Conservation (phyloP, 768 basidiomycete species). For the Lactifluus volemus region DNA sequence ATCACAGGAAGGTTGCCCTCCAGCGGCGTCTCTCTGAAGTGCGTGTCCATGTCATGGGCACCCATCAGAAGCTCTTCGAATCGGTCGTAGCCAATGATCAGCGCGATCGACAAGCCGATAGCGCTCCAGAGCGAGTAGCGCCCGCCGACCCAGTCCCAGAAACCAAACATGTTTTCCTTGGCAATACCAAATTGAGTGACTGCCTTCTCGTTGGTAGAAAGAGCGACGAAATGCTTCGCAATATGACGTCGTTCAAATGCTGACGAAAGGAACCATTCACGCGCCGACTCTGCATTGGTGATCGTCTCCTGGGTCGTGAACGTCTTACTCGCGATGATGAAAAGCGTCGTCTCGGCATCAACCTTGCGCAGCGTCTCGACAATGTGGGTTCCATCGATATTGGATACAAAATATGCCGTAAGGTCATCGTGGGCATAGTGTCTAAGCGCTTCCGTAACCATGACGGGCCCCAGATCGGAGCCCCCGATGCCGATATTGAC, state of each 20-base stretch:
- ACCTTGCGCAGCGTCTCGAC: slow-evolving; percentile 77
- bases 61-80: slow-evolving; percentile 85
- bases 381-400: slow-evolving; percentile 97
- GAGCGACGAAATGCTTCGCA: slow-evolving; percentile 97
- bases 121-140: slow-evolving; percentile 98
- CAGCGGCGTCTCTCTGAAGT: slow-evolving; percentile 83
- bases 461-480: slow-evolving; percentile 95
- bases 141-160: slow-evolving; percentile 99
- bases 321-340: slow-evolving; percentile 98
- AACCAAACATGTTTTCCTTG: slow-evolving; percentile 93
- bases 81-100: slow-evolving; percentile 90
- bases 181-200: slow-evolving; percentile 92
- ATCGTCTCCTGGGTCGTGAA: slow-evolving; percentile 99
- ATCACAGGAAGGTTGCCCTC: slow-evolving; percentile 90
- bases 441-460: slow-evolving; percentile 98
- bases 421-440: slow-evolving; percentile 85
- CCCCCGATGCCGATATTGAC: slow-evolving; percentile 99
- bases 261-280: slow-evolving; percentile 82
- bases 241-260: slow-evolving; percentile 88
- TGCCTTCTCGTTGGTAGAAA: slow-evolving; percentile 92
- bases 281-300: slow-evolving; percentile 92
- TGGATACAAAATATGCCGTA: slow-evolving; percentile 83
- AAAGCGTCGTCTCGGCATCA: slow-evolving; percentile 88
- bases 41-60: slow-evolving; percentile 96
- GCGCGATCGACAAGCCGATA: slow-evolving; percentile 90